Evolutionary conservation across 176 grass and related monocot genomes (phyloP), one percentile per base, ranked within the genome.

Genomic region (Olyra latifolia): DNA sequence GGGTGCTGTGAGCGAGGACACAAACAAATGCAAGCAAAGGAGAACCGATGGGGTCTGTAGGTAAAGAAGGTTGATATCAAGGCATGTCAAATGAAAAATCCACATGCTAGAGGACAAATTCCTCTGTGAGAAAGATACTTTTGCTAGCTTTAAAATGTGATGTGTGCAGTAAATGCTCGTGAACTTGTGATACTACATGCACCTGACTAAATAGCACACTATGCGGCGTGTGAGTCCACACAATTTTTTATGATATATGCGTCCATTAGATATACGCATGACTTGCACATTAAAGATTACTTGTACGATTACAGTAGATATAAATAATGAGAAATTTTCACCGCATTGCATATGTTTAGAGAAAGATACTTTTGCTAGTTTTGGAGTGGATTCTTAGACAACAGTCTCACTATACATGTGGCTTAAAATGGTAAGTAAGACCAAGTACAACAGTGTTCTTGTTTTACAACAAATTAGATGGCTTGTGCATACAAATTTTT

Each of bases 141-240:
- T 76, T 70, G 24, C 44, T 56, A 62, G 46, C 62, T 84, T 84
- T 84, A 69, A 22, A 22, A 70, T 35, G 4, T 16, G 53, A 75
- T 80, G 10, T 53, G 8, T 62, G 7, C 9, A 62, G 17, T 50
- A 14, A 4, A 64, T 72, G 15, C 28, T 57, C 0, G 74, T 58
- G 58, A 83, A 23, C 48, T 12, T 74, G 4, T 62, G 24, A 82
- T 63, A 3, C 7, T 45, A 58, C 2, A 67, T 39, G 11, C 10
- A 24, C 7, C 14, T 22, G 10, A 24, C 9, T 57, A 20, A 83
- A 49, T 76, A 17, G 12, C 2, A 47, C 5, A 7, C 0, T 0
- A 7, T 54, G 47, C 5, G 8, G 13, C 23, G 0, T 0, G 0
- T 13, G 29, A 67, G 24, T 2, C 1, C 0, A 4, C 4, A 14